Evolutionary conservation across 306 rosid species (phyloP).

Genomic region (Potentilla sterilis): DNA sequence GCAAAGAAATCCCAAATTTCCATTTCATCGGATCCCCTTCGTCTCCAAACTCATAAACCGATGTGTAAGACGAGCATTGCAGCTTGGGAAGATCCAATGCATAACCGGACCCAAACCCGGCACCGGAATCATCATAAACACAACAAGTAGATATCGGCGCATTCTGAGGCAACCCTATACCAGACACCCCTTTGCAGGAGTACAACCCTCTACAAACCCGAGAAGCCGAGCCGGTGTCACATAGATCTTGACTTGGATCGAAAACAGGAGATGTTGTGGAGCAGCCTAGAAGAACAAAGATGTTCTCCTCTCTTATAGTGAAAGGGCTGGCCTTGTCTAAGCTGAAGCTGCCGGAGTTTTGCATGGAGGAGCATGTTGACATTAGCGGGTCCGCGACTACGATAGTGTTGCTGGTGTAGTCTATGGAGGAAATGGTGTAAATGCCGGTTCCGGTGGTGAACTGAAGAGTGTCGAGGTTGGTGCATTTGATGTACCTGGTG

Average conservation of each 20-base stretch:
- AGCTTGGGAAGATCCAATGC: slow-evolving; percentile 52
- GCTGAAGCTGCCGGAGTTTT: slow-evolving; percentile 50
- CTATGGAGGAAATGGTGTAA: slow-evolving; percentile 49
- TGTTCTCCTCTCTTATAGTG: slow-evolving; percentile 35
- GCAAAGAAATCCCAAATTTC: slow-evolving; percentile 46
- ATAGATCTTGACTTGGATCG: slow-evolving; percentile 40
- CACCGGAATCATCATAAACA: slow-evolving; percentile 49
- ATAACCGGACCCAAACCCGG: slow-evolving; percentile 35
- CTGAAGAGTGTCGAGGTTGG: slow-evolving; percentile 32
- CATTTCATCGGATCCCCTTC: slow-evolving; percentile 56
- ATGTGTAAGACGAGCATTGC: slow-evolving; percentile 48
- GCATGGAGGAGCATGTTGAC: slow-evolving; percentile 54
- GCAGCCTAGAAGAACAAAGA: slow-evolving; percentile 53
- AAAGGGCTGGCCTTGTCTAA: slow-evolving; percentile 43
- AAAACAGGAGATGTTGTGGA: slow-evolving; percentile 54
- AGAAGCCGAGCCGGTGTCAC: slow-evolving; percentile 48
- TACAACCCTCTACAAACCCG: slow-evolving; percentile 49
- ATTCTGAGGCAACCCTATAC: slow-evolving; percentile 41
- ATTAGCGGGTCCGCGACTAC: slow-evolving; percentile 42
- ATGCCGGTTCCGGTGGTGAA: slow-evolving; percentile 40
- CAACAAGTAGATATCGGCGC: slow-evolving; percentile 49
- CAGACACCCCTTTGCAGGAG: slow-evolving; percentile 51
- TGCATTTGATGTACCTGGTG: slow-evolving; percentile 44
- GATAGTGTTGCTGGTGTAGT: slow-evolving; percentile 41
- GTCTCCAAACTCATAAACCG: slow-evolving; percentile 51